A percentile compares a stretch with the other conserved stretches of the same genome.
Conservation (phyloP, 129 eudicot species). For the Arctium lappa region DNA sequence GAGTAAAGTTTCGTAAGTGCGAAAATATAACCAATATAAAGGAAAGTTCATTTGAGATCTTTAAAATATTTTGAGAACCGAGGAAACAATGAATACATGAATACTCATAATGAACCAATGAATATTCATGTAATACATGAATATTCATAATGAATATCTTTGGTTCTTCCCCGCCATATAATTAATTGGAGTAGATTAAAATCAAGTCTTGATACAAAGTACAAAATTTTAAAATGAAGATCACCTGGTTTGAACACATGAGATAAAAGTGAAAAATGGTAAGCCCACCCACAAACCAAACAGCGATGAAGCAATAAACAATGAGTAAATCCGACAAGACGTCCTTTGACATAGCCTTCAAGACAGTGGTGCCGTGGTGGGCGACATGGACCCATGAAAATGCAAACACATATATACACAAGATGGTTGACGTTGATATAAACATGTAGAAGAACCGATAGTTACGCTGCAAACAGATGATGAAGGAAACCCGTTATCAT, state of each 20-base stretch:
- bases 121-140: no score
- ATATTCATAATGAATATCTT: not conserved
- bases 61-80: not conserved
- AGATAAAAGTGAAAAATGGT: slow-evolving; percentile 85
- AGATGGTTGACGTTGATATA: slow-evolving; percentile 77
- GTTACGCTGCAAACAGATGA: slow-evolving; percentile 67
- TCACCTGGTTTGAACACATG: slow-evolving; percentile 91
- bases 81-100: not conserved
- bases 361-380: slow-evolving; percentile 27
- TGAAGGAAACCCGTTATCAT: not conserved
- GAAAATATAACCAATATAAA: not conserved
- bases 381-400: slow-evolving; percentile 65
- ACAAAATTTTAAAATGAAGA: slow-evolving; percentile 1
- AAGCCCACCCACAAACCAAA: slow-evolving; percentile 97
- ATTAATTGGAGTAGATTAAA: not conserved
- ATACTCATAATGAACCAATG: not conserved
- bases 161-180: not conserved
- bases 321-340: slow-evolving; percentile 78
- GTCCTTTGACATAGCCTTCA: slow-evolving; percentile 60
- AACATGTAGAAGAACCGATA: slow-evolving; percentile 96
- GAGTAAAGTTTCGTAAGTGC: slow-evolving; percentile 10
- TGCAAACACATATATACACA: slow-evolving; percentile 73
- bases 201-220: not conserved
- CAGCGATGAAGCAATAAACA: slow-evolving; percentile 79
- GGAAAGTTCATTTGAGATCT: not conserved